Percentiles rank a stretch among this genome's conserved stretches.
phyloP scores from a whole-genome alignment of 108 stramenopile genomes.

The Conticribra guillardii region DNA sequence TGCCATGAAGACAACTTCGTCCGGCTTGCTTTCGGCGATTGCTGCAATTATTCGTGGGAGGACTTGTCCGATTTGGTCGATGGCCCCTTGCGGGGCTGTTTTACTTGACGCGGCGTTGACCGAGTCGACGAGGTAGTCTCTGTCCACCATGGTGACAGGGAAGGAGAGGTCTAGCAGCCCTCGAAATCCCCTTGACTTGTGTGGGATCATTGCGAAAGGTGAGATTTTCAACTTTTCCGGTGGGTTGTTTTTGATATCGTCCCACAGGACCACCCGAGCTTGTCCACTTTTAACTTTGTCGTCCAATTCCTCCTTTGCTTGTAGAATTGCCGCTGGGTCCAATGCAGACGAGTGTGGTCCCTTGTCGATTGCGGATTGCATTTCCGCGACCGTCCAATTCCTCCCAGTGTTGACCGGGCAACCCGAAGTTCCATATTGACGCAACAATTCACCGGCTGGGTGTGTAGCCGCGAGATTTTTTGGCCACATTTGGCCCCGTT shows the following conservation, averaged over 20 bases:
- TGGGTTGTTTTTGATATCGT: not conserved
- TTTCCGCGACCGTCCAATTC: constrained; percentile 2
- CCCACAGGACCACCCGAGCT: not conserved
- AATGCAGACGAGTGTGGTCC: constrained; percentile 17
- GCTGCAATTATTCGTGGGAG: not conserved
- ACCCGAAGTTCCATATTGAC: too few relatives aligned
- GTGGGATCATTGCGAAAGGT: constrained; percentile 10
- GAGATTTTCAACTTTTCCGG: not conserved
- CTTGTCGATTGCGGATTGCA: not conserved
- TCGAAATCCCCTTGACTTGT: not conserved
- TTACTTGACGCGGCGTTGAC: not conserved
- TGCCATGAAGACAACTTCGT: not conserved
- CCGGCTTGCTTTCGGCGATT: not conserved
- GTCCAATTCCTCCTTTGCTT: constrained; percentile 50
- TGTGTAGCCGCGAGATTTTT: too few relatives aligned
- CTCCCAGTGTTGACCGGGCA: constrained; percentile 8
- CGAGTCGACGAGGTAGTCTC: not conserved
- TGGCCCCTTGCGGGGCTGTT: not conserved
- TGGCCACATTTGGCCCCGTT: too few relatives aligned
- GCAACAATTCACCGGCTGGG: too few relatives aligned
- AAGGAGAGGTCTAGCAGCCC: not conserved
- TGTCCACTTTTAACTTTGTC: constrained; percentile 36
- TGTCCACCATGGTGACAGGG: not conserved
- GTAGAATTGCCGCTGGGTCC: constrained; percentile 7
- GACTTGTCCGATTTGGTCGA: not conserved